Evolutionary conservation across 2,329 filamentous ascomycete species (phyloP), one percentile per base, ranked within the genome.

Genomic region (Ophiostoma fasciatum): DNA sequence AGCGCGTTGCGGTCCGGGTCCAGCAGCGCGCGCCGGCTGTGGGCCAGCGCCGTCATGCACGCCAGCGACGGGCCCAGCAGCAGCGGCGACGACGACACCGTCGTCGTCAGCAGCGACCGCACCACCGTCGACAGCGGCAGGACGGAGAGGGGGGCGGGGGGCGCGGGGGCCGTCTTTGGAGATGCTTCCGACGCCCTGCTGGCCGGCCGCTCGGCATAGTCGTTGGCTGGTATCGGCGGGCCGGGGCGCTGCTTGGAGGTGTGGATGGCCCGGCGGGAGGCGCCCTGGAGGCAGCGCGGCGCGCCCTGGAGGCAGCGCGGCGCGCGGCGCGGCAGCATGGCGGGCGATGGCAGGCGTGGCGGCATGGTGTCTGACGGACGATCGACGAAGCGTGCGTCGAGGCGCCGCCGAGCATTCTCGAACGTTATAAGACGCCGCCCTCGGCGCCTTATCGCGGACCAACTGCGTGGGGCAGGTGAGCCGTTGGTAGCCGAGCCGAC

Each of bases 1-100:
- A 88, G 31, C 0, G 73, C 73, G 51, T 93, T 94, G 35, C 60
- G 64, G 51, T 92, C 83, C 5, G 84, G 76, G 53, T 78, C 78
- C 39, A 90, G 64, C 0, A 85, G 37, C 1, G 70, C 60, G 39
- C 62, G 76, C 34, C 69, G 69, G 19, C 80, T 76, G 53, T 83
- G 67, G 10, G 85, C 79, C 46, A 92, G 68, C 17, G 68, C 53
- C 7, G 65, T 69, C 58, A 92, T 78, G 40, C 80, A 54, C 36
- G 64, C 64, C 31, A 90, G 63, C 7, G 79, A 85, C 0, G 81
- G 76, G 2, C 63, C 60, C 3, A 93, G 69, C 5, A 93, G 69
- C 5, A 78, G 15, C 3, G 63, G 74, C 2, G 78, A 82, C 2
- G 77, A 81, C 0, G 81, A 84, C 42, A 85, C 67, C 25, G 68